phyloP scores from a whole-genome alignment of 1,284 basidiomycete species.

The Sparassis latifolia region DNA sequence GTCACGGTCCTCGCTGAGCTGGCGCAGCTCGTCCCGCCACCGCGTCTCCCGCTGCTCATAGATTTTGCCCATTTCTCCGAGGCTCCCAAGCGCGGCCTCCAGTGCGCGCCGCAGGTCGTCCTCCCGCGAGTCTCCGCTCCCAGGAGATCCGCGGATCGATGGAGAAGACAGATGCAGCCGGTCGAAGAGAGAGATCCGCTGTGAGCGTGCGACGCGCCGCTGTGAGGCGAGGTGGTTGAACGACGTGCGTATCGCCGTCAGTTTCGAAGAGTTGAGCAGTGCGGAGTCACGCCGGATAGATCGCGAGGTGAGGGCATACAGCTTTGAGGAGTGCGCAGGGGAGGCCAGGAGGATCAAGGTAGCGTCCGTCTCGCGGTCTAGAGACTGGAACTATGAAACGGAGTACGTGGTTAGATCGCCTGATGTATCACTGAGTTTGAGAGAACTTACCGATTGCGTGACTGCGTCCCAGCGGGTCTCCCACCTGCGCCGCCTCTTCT shows the following conservation, averaged over 20 bases:
- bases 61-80: constrained; percentile 52
- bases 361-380: constrained; percentile 74
- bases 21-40: constrained; percentile 64
- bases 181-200: constrained; percentile 48
- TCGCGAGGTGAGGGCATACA: constrained; percentile 58
- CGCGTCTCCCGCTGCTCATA: constrained; percentile 62
- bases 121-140: constrained; percentile 45
- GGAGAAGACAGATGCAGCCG: constrained; percentile 35
- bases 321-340: constrained; percentile 60
- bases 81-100: constrained; percentile 57
- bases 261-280: constrained; percentile 39
- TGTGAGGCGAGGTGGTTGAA: constrained; percentile 55
- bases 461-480: constrained; percentile 69
- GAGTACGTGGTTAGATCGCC: too few species aligned
- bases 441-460: constrained; percentile 54
- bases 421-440: too few species aligned
- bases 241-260: constrained; percentile 43
- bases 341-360: constrained; percentile 68
- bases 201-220: constrained; percentile 46
- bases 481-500: constrained; percentile 64
- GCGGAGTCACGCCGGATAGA: constrained; percentile 52
- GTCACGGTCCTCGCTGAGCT: constrained; percentile 60
- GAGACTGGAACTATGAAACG: constrained; percentile 54
- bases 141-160: constrained; percentile 47
- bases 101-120: constrained; percentile 59